Base-by-base conservation (phyloP, 352 stramenopile species). In the Peronospora farinosa region DNA sequence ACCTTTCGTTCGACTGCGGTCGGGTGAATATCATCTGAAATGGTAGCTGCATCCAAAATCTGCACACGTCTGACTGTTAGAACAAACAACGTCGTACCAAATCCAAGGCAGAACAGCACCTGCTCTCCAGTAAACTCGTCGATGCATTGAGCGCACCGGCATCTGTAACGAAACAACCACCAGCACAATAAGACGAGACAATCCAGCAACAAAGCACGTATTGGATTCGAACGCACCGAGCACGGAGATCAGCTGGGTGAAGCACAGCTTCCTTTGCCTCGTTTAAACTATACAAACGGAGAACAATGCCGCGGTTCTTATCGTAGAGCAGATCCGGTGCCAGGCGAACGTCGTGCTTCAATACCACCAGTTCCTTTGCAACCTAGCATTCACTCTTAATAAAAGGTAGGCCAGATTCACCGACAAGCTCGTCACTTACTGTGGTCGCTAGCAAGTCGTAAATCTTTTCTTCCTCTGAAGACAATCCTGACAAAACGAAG, bases 111-210 rank as follows among this genome's bases (percentile, higher is more conserved):
- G 5, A 39, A 49, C 46, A 30, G 28, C 9, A 92, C 82, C 63
- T 90, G 78, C 7, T 82, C 58, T 44, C 83, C 83, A 15, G 78
- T 94, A 54, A 94, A 94, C 47, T 94, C 83, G 50, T 91, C 81
- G 38, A 92, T 85, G 53, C 83, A 94, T 67, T 89, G 74, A 11
- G 83, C 83, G 32, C 83, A 94, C 9, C 81, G 78, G 48, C 83
- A 94, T 40, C 82, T 88, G 41, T 36, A 17, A 6, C 47, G 36
- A 28, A n/a, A 15, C 30, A 41, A 13, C n/a, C 13, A 43, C n/a
- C 13, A 43, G 43, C n/a, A 7, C 15, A 7, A 27, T 55, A 27
- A 50, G 23, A 16, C 21, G 11, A 30, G 3, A 43, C 17, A 11
- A 32, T n/a, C 9, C 33, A 13, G 32, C 3, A 9, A 52, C 13